A percentile compares a stretch with the other conserved stretches of the same genome.
Conservation (phyloP, 208 protist species). For the Leishmania gerbilli region DNA sequence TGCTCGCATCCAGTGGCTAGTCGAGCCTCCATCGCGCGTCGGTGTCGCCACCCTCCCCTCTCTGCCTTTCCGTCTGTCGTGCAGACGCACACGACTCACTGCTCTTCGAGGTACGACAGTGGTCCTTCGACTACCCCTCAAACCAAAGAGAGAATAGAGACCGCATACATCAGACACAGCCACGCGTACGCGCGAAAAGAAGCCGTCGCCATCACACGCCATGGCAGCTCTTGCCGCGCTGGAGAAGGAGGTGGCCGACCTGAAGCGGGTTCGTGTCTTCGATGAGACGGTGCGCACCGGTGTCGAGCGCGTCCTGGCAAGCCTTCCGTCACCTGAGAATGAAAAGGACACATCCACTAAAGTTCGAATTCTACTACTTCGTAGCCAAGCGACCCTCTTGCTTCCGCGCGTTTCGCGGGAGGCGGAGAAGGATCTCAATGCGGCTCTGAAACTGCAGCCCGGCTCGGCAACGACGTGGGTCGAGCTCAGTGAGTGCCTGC, state of each 20-base stretch:
- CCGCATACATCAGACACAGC: no score
- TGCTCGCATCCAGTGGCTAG: background rate
- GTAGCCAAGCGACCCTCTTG: slow-evolving; percentile 56
- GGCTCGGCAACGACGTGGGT: slow-evolving; percentile 69
- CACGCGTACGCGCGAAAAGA: background rate
- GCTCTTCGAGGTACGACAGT: background rate
- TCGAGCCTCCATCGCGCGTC: background rate
- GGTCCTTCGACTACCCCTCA: background rate
- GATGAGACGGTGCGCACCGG: slow-evolving; percentile 45
- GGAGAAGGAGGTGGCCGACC: slow-evolving; percentile 57
- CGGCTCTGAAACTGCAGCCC: slow-evolving; percentile 69
- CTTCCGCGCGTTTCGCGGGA: slow-evolving; percentile 76
- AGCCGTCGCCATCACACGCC: background rate
- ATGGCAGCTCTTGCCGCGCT: slow-evolving; percentile 41
- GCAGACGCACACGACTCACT: background rate
- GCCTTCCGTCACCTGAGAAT: slow-evolving; percentile 48
- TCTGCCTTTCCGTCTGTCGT: background rate
- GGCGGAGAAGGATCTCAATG: slow-evolving; percentile 72
- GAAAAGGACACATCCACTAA: slow-evolving; percentile 48
- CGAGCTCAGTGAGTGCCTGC: slow-evolving; percentile 72
- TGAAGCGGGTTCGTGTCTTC: slow-evolving; percentile 67
- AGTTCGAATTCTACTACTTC: slow-evolving; percentile 69
- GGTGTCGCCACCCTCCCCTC: background rate
- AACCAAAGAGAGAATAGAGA: background rate
- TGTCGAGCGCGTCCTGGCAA: slow-evolving; percentile 51